Evolutionary conservation across 164 flowering plant genomes (phyloP), one percentile per base, ranked within the genome.

Genomic region (Sedum album): DNA sequence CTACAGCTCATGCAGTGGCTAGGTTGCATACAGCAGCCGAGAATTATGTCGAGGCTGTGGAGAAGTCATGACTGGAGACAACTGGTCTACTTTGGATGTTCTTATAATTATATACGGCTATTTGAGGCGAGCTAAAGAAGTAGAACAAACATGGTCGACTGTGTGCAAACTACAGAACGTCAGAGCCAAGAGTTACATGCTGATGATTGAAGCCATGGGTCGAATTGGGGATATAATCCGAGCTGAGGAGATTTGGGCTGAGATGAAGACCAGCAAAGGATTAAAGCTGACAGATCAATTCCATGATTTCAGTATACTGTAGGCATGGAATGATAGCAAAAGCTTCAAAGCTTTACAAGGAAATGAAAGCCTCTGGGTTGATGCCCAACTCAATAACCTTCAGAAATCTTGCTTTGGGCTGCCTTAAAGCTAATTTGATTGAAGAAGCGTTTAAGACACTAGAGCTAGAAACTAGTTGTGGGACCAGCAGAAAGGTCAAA

Each of bases 1-100:
- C 99, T 15, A 81, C 81, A 53, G 88, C 97, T 39, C 94, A 94
- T 84, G 93, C 85, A n/a, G 96, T 86, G 30, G 99, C 96, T 33
- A 82, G 86, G 74, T 75, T 90, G 68, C 82, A 80, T 66, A 72
- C 87, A 36, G 96, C 60, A 0, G 83, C 82, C 60, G 96, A 87
- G 74, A 77, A 79, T 31, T 90, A n/a, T n/a, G n/a, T n/a, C n/a
- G n/a, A n/a, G n/a, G n/a, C n/a, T n/a, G n/a, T n/a, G n/a, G n/a
- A n/a, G n/a, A n/a, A n/a, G n/a, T n/a, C n/a, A n/a, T n/a, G n/a
- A n/a, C n/a, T n/a, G n/a, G n/a, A n/a, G n/a, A n/a, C n/a, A n/a
- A n/a, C n/a, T n/a, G n/a, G n/a, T n/a, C n/a, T n/a, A n/a, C n/a
- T n/a, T n/a, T n/a, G n/a, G n/a, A n/a, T n/a, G n/a, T n/a, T n/a